Conservation (phyloP, 2,329 filamentous ascomycete genomes). For the Aspergillus hortae region DNA sequence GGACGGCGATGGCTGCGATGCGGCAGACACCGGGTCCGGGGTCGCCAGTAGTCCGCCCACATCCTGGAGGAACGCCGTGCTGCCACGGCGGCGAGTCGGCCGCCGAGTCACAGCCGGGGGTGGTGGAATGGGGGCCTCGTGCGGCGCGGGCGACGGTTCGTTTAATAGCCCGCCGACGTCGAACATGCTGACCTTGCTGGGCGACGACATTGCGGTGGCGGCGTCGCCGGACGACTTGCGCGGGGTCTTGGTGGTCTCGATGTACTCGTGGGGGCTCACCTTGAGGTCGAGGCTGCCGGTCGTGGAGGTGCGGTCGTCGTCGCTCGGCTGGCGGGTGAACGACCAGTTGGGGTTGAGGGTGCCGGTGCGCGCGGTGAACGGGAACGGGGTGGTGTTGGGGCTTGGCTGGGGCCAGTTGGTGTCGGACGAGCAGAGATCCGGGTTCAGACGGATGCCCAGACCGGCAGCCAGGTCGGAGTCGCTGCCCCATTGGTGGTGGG, state of each 20-base stretch:
- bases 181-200: constrained; percentile 71
- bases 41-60: constrained; percentile 27
- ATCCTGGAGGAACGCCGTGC: constrained; percentile 32
- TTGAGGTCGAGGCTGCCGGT: constrained; percentile 31
- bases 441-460: constrained; percentile 65
- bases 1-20: not conserved
- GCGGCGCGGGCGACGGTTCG: constrained; percentile 6
- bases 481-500: constrained; percentile 73
- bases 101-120: not conserved
- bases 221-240: constrained; percentile 35
- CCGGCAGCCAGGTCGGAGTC: constrained; percentile 86
- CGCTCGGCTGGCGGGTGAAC: constrained; percentile 22
- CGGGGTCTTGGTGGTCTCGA: constrained; percentile 25
- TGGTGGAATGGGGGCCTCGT: not conserved
- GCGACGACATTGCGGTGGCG: constrained; percentile 30
- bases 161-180: constrained; percentile 73
- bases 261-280: constrained; percentile 33
- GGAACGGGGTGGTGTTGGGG: constrained; percentile 36
- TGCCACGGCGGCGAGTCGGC: constrained; percentile 17
- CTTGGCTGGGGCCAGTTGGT: constrained; percentile 32
- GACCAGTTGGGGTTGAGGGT: constrained; percentile 32
- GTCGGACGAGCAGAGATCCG: constrained; percentile 45
- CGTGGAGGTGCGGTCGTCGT: constrained; percentile 27
- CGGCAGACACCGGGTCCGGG: constrained; percentile 1
- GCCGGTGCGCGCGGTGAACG: constrained; percentile 22